Base-by-base conservation (phyloP, 1,284 basidiomycete species). In the Boletus subluridellus region DNA sequence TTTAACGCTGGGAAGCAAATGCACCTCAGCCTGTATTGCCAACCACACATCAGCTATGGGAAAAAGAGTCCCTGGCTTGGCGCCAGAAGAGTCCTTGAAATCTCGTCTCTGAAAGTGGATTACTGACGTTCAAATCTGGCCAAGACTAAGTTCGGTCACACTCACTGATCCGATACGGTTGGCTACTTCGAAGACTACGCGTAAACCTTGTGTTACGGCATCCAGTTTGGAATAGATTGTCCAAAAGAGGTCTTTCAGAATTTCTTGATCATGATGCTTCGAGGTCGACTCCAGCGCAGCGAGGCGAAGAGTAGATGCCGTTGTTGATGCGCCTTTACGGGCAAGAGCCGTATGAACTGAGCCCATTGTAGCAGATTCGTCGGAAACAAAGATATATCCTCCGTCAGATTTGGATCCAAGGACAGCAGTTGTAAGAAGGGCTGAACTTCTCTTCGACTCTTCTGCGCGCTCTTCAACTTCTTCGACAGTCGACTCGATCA, bases 201-300 rank as follows among this genome's bases (percentile, higher is more conserved):
- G 80, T 64, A 98, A 80, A 10, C 95, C 93, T 73, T 99, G 95
- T 38, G 92, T 82, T n/a, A 98, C 91, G 24, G 97, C 97, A 67
- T 95, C 90, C 54, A 99, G 74, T 74, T 99, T 99, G 6, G 95
- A 97, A 72, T 94, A 99, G 17, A 98, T 74, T 5, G 97, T 98
- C 95, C 96, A 99, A 74, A 99, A 98, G 39, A 99, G 80, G 74
- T 99, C 97, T 60, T 82, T 83, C 54, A 98, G 74, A n/a, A 90
- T 86, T 66, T 95, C 91, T 61, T 93, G 88, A 71, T 97, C 89
- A 39, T 82, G 76, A 51, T 86, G 82, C 65, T 90, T 91, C 8
- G 83, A 82, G 34, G 85, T 85, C 5, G 86, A 86, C 67, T 95
- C 90, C 63, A 95, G 74, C 8, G 90, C 85, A 35, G 88, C 81